Percentiles rank a stretch among this genome's conserved stretches.
These are phyloP conservation scores for Ophiocordyceps camponoti-floridani DNA, from an alignment of 2,329 filamentous ascomycete genomes.

Conservation along the genomic window DNA sequence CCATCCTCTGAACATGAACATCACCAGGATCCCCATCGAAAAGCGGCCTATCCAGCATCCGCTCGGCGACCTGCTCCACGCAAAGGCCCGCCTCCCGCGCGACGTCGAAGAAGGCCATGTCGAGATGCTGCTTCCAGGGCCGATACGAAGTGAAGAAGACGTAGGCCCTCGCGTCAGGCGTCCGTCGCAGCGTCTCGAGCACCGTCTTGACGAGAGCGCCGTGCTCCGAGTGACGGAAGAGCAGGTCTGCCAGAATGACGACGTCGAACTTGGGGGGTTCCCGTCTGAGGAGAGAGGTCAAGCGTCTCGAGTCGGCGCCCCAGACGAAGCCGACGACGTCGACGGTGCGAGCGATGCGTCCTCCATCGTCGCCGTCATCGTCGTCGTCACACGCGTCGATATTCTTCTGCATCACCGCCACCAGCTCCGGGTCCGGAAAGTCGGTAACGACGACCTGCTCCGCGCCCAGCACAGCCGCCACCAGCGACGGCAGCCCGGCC, in stretches of 20 bases:
- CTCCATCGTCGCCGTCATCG: no score
- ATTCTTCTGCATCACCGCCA: conserved; percentile 64
- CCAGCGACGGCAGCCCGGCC: conserved; percentile 66
- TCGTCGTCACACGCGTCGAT: conserved; percentile 36
- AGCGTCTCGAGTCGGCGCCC: conserved; percentile 45
- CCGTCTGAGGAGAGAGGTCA: conserved; percentile 30
- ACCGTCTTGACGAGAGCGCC: conserved; percentile 58
- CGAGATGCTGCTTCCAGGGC: conserved; percentile 74
- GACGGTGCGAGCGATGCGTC: no score
- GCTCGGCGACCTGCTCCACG: conserved; percentile 67
- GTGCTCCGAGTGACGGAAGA: conserved; percentile 87
- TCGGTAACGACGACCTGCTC: conserved; percentile 63
- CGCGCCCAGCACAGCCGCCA: conserved; percentile 58
- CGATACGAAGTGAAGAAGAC: conserved; percentile 93
- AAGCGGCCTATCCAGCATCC: conserved; percentile 68
- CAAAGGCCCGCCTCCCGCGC: conserved; percentile 51
- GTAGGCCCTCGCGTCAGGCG: conserved; percentile 42
- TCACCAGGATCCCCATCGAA: conserved; percentile 83
- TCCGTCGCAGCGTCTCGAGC: conserved; percentile 41
- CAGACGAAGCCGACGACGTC: conserved; percentile 63
- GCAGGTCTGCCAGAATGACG: conserved; percentile 69
- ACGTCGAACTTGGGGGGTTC: conserved; percentile 59
- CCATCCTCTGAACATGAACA: conserved; percentile 61
- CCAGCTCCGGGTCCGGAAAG: conserved; percentile 71
- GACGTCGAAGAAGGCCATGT: conserved; percentile 72